Base-by-base conservation (phyloP, 345 rosid genomes). In the Carallia pectinifolia region DNA sequence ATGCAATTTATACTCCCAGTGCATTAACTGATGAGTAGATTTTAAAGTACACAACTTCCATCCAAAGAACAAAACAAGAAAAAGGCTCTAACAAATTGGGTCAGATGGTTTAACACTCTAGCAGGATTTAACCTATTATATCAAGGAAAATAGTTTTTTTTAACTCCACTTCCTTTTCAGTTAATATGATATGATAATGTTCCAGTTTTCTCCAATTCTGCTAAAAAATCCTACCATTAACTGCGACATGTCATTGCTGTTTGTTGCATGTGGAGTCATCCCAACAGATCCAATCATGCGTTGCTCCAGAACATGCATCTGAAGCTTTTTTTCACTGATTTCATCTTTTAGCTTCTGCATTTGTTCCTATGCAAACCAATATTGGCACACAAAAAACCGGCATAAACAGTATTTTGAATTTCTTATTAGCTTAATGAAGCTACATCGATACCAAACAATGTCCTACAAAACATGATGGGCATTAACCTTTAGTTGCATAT, bases 241-340 rank as follows among this genome's bases (percentile, higher is more conserved):
- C 89, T 83, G 83, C 29, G 81, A 76, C 75, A 86, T 79, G 69
- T 85, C 93, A 55, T 17, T 63, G 67, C 61, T 73, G 64, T 70
- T 76, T 64, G 84, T 81, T 65, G 71, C 71, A 38, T 65, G 75
- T 8, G 88, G 80, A 30, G 82, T 68, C 62, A 59, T 75, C 74
- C 75, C 85, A 74, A 82, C 78, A 54, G 89, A 86, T 60, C 84
- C 91, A 78, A 80, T 79, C 88, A 89, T 86, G 37, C 83, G 89
- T 72, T 77, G 75, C 72, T 89, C 91, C 60, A 89, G 69, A 59
- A 86, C 77, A 64, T 40, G 81, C 66, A 86, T 86, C 72, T 85
- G 94, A 71, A 64, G 85, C 78, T 82, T 85, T 82, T 86, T 89
- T 80, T 84, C 91, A 72, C 59, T 78, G 71, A 89, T 86, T 78